These are phyloP conservation scores for Scenedesmus sp. DNA, from an alignment of 163 green algal genomes.

Conservation along the genomic window DNA sequence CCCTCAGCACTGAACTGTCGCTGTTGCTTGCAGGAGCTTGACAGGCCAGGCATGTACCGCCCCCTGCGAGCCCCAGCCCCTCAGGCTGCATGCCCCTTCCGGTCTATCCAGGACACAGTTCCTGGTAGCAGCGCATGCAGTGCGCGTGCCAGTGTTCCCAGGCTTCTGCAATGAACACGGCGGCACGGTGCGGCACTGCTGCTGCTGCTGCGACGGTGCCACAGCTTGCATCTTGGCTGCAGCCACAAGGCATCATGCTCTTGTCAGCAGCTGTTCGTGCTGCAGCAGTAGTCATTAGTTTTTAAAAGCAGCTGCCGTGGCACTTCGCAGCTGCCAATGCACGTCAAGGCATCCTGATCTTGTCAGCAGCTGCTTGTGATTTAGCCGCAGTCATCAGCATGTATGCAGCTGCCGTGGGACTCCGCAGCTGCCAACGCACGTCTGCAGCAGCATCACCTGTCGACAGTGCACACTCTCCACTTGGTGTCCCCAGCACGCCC, in stretches of 20 bases:
- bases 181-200: conserved; percentile 62
- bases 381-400: too few relatives aligned
- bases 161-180: conserved; percentile 62
- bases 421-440: too few relatives aligned
- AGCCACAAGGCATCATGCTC: background rate
- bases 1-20: background rate
- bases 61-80: conserved; percentile 73
- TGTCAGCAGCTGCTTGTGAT: too few relatives aligned
- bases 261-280: background rate
- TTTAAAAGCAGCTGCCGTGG: too few relatives aligned
- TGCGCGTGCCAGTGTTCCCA: conserved; percentile 71
- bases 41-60: conserved; percentile 38
- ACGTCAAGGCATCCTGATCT: background rate
- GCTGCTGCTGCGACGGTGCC: conserved; percentile 8
- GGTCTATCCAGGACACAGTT: conserved; percentile 80
- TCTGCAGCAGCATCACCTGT: background rate
- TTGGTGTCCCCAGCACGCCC: too few relatives aligned
- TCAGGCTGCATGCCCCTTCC: conserved; percentile 64
- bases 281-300: background rate
- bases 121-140: conserved; percentile 75
- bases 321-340: too few relatives aligned
- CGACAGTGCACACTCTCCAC: too few relatives aligned
- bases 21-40: conserved; percentile 17
- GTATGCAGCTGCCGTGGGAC: too few relatives aligned
- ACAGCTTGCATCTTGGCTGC: background rate